phyloP scores from a whole-genome alignment of 371 early-diverging fungal species.

The Encephalitozoon intestinalis region DNA sequence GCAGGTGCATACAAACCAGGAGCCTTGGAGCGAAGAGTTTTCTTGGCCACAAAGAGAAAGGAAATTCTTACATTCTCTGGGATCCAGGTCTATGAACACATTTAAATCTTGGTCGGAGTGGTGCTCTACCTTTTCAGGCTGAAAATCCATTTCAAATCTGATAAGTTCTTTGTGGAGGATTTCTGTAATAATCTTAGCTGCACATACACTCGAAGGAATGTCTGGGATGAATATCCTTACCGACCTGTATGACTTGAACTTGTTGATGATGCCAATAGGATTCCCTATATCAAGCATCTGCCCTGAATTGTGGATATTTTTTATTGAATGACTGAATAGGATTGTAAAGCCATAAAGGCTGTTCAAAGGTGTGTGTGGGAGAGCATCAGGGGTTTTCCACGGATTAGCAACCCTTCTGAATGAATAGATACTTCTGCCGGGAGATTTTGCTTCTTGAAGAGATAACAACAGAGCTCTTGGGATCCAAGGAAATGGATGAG shows the following conservation, averaged over 20 bases:
- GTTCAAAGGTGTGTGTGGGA: not conserved
- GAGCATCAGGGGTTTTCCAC: not conserved
- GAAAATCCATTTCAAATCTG: slow-evolving; percentile 12
- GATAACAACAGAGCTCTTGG: not conserved
- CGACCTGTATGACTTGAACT: not conserved
- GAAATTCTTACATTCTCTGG: not conserved
- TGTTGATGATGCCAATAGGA: not conserved
- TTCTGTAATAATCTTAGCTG: slow-evolving; percentile 5
- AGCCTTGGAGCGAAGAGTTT: not conserved
- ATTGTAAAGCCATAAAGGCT: too few relatives aligned
- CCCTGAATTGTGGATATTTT: not conserved
- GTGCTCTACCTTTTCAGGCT: not conserved
- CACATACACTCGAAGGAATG: not conserved
- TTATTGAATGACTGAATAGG: not conserved
- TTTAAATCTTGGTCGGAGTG: not conserved
- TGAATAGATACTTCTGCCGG: not conserved
- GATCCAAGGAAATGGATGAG: not conserved
- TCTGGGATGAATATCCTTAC: slow-evolving; percentile 3
- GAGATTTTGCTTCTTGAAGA: not conserved
- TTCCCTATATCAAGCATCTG: not conserved
- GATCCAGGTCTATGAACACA: not conserved
- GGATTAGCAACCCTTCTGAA: not conserved
- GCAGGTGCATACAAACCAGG: not conserved
- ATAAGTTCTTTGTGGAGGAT: slow-evolving; percentile 17
- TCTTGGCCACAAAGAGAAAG: not conserved